Evolutionary conservation across 495 filamentous ascomycete genomes (phyloP).

Genomic region (Aspergillus panamensis): DNA sequence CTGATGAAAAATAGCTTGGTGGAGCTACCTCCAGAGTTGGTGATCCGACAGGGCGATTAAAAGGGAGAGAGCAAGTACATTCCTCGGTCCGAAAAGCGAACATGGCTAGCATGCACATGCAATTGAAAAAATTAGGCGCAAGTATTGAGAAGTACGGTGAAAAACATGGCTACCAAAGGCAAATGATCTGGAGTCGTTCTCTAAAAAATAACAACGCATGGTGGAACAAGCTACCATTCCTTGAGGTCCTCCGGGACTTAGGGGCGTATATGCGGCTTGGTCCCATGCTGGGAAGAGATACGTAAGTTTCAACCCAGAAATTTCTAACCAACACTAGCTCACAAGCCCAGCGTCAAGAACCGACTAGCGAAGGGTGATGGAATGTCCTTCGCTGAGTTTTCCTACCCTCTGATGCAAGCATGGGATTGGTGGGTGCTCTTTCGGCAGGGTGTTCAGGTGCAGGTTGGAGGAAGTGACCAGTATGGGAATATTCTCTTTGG

Average conservation of each 20-base stretch:
- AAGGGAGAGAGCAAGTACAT: constrained; percentile 58
- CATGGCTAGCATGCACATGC: constrained; percentile 71
- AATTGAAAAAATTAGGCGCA: constrained; percentile 72
- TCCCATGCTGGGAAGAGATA: constrained; percentile 84
- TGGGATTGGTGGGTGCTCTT: constrained; percentile 95
- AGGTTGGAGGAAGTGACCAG: constrained; percentile 94
- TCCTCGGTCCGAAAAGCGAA: constrained; percentile 59
- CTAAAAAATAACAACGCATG: constrained; percentile 77
- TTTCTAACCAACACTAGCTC: not conserved
- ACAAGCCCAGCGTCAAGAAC: constrained; percentile 63
- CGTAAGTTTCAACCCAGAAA: constrained; percentile 54
- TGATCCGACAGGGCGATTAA: constrained; percentile 76
- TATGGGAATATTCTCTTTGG: constrained; percentile 94
- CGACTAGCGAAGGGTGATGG: constrained; percentile 78
- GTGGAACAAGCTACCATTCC: constrained; percentile 64
- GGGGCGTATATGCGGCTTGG: constrained; percentile 72
- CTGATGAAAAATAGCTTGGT: constrained; percentile 55
- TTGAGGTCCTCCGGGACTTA: constrained; percentile 69
- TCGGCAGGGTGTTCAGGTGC: constrained; percentile 61
- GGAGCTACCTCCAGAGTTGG: constrained; percentile 83
- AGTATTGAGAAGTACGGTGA: constrained; percentile 62
- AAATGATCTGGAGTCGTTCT: constrained; percentile 60
- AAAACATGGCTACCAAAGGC: constrained; percentile 56
- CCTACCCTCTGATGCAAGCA: constrained; percentile 89
- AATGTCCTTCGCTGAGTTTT: constrained; percentile 91